A percentile compares a stretch with the other conserved stretches of the same genome.
These are phyloP conservation scores for Venturia carpophila DNA, from an alignment of 2,329 filamentous ascomycete species.

Conservation along the genomic window DNA sequence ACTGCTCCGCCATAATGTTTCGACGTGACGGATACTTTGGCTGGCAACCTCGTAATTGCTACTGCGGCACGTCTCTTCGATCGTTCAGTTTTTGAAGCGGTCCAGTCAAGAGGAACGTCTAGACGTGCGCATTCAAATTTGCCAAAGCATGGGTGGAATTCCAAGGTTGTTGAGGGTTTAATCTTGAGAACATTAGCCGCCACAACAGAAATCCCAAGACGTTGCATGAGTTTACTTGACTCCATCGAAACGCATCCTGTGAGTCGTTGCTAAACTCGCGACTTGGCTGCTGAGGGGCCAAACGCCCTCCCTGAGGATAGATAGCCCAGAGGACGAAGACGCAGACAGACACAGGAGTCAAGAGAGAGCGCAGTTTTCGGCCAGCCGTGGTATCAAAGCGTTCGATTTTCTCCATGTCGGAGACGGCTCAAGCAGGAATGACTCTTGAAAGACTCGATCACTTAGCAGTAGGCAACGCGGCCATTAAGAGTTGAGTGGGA, in stretches of 20 bases:
- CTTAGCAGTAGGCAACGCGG: too few relatives aligned
- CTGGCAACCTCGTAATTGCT: conserved; percentile 41
- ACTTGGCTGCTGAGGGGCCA: not conserved
- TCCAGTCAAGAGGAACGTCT: conserved; percentile 40
- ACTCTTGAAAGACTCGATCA: not conserved
- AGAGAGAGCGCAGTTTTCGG: not conserved
- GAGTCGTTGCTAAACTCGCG: not conserved
- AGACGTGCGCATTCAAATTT: conserved; percentile 44
- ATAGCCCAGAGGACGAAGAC: not conserved
- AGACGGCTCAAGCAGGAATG: not conserved
- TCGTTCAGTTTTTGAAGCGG: conserved; percentile 33
- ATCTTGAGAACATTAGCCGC: not conserved
- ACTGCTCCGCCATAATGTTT: conserved; percentile 40
- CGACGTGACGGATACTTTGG: conserved; percentile 35
- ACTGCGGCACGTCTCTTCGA: conserved; percentile 33
- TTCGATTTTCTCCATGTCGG: not conserved
- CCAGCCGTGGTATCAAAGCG: not conserved
- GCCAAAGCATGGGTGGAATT: conserved; percentile 35
- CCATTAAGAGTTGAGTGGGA: too few relatives aligned
- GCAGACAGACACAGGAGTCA: not conserved
- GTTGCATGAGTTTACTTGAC: not conserved
- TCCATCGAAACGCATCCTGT: not conserved
- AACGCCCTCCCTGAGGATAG: not conserved
- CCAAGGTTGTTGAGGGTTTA: conserved; percentile 20
- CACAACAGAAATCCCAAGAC: not conserved